phyloP scores from a whole-genome alignment of 1,284 basidiomycete genomes.

The Inonotus hispidus region DNA sequence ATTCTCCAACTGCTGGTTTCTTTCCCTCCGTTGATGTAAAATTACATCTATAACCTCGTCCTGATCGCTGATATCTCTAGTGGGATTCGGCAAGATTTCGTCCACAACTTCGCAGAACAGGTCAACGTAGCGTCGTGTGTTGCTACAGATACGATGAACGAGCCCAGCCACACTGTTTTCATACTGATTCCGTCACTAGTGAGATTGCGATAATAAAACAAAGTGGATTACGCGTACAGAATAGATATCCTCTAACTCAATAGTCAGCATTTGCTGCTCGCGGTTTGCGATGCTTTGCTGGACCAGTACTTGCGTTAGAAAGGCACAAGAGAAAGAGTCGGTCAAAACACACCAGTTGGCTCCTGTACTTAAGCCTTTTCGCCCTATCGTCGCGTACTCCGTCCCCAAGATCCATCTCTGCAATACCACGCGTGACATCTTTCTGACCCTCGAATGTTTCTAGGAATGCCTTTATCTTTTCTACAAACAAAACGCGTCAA shows the following conservation, averaged over 20 bases:
- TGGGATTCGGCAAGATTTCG: slow-evolving; percentile 79
- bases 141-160: slow-evolving; percentile 71
- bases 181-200: slow-evolving; percentile 36
- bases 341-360: slow-evolving; percentile 66
- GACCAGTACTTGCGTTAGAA: slow-evolving; percentile 13
- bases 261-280: slow-evolving; percentile 78
- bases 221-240: slow-evolving; percentile 39
- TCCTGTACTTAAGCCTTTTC: slow-evolving; percentile 77
- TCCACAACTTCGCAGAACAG: slow-evolving; percentile 93
- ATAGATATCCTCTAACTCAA: slow-evolving; percentile 79
- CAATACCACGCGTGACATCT: slow-evolving; percentile 64
- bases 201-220: neutral
- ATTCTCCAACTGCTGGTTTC: slow-evolving; percentile 75
- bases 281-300: slow-evolving; percentile 93
- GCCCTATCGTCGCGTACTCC: slow-evolving; percentile 39
- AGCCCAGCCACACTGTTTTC: slow-evolving; percentile 65
- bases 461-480: slow-evolving; percentile 66
- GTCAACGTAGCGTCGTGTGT: slow-evolving; percentile 87
- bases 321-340: slow-evolving; percentile 23
- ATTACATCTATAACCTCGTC: slow-evolving; percentile 95
- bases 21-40: slow-evolving; percentile 85
- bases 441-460: slow-evolving; percentile 60
- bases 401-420: slow-evolving; percentile 64
- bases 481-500: slow-evolving; percentile 31
- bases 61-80: slow-evolving; percentile 81